Evolutionary conservation across 768 basidiomycete species (phyloP).

Genomic region (Auriscalpium microsporum): DNA sequence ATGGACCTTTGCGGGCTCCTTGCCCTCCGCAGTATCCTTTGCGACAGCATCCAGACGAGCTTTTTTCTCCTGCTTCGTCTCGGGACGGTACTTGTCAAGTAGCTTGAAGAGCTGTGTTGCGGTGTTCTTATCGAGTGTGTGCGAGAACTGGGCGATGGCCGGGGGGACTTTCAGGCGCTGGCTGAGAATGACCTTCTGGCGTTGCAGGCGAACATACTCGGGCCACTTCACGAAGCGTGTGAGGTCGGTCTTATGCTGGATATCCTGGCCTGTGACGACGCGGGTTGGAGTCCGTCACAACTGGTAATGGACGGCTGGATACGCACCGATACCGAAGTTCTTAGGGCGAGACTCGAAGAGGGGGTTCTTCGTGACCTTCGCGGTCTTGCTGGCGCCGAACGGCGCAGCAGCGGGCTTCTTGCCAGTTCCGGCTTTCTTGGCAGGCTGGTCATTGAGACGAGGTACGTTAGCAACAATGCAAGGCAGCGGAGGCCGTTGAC

Average conservation of each 20-base stretch:
- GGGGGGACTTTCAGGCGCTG: constrained; percentile 98
- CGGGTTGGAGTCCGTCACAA: not conserved
- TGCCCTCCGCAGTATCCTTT: constrained; percentile 71
- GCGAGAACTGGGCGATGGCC: constrained; percentile 95
- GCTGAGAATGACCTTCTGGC: constrained; percentile 96
- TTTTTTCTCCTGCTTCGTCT: constrained; percentile 97
- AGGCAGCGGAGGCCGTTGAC: constrained; percentile 21
- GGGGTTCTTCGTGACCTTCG: constrained; percentile 86
- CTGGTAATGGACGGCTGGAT: not conserved
- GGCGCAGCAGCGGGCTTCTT: constrained; percentile 86
- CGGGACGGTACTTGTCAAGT: constrained; percentile 92
- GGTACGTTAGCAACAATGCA: constrained; percentile 30
- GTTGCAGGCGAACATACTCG: constrained; percentile 94
- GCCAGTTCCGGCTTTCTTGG: constrained; percentile 62
- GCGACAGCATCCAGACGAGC: constrained; percentile 76
- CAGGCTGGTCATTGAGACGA: constrained; percentile 92
- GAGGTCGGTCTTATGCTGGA: constrained; percentile 82
- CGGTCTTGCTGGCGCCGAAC: constrained; percentile 65
- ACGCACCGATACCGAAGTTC: constrained; percentile 92
- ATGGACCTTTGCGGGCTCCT: constrained; percentile 53
- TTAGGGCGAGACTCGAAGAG: constrained; percentile 85
- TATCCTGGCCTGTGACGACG: constrained; percentile 70
- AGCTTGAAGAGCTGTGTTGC: constrained; percentile 97
- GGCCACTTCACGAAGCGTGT: constrained; percentile 99
- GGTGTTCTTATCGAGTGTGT: constrained; percentile 98